Evolutionary conservation across 495 filamentous ascomycete species (phyloP).

Genomic region (Lophium mytilinum): DNA sequence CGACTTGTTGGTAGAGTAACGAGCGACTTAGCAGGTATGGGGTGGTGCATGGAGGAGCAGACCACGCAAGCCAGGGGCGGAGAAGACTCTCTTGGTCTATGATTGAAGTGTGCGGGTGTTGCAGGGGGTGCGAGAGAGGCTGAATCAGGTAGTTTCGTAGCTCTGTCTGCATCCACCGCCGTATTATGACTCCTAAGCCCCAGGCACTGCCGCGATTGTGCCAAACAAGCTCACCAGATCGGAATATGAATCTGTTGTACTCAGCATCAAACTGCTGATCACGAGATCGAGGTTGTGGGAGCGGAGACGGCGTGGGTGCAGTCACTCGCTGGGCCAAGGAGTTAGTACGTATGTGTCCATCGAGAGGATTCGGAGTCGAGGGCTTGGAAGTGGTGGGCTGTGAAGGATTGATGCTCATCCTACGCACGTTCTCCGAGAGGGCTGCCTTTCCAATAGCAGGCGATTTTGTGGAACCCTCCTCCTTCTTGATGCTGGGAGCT

Average conservation of each 20-base stretch:
- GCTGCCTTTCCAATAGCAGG: background rate
- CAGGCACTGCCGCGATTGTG: slow-evolving; percentile 47
- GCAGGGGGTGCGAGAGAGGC: slow-evolving; percentile 45
- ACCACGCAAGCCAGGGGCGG: slow-evolving; percentile 58
- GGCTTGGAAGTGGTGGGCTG: background rate
- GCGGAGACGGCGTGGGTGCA: slow-evolving; percentile 27
- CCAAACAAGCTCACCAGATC: slow-evolving; percentile 53
- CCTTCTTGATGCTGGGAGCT: slow-evolving; percentile 20
- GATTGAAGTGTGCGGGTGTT: slow-evolving; percentile 29
- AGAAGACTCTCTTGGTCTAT: slow-evolving; percentile 37
- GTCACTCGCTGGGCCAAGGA: slow-evolving; percentile 2
- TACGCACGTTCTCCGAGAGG: background rate
- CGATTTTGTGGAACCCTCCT: slow-evolving; percentile 11
- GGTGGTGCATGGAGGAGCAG: slow-evolving; percentile 39
- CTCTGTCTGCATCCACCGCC: slow-evolving; percentile 31
- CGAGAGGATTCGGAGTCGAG: background rate
- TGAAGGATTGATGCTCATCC: background rate
- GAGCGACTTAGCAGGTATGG: slow-evolving; percentile 24
- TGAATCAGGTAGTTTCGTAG: slow-evolving; percentile 40
- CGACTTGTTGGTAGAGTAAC: slow-evolving; percentile 41
- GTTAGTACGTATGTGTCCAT: background rate
- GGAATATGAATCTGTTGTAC: slow-evolving; percentile 44
- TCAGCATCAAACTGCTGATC: slow-evolving; percentile 41
- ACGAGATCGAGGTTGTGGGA: slow-evolving; percentile 33
- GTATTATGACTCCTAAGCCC: slow-evolving; percentile 47